phyloP scores from a whole-genome alignment of 306 rosid genomes.

The Quercus alba region DNA sequence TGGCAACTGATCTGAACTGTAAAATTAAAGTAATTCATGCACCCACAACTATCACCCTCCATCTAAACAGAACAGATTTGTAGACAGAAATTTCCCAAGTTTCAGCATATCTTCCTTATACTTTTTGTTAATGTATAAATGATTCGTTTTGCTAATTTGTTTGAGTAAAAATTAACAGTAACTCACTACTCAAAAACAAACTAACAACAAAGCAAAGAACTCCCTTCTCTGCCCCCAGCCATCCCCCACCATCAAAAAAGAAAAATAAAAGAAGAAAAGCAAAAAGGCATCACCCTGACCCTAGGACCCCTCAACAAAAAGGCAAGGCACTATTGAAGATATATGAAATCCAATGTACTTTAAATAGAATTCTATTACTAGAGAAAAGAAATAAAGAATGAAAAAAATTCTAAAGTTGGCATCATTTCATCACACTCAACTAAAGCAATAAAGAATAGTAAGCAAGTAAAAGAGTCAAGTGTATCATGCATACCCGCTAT shows the following conservation, averaged over 20 bases:
- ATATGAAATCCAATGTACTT: slow-evolving; percentile 46
- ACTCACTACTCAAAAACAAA: not conserved
- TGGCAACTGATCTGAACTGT: not conserved
- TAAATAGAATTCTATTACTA: slow-evolving; percentile 16
- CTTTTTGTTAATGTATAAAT: not conserved
- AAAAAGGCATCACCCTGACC: slow-evolving; percentile 21
- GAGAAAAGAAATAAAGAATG: slow-evolving; percentile 15
- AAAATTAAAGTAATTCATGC: not conserved
- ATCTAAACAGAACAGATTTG: not conserved
- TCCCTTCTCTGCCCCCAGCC: not conserved
- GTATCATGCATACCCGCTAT: slow-evolving; percentile 67
- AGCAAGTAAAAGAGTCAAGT: not conserved
- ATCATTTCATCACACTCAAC: slow-evolving; percentile 30
- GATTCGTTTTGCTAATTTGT: not conserved
- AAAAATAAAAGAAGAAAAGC: not conserved
- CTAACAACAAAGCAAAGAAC: slow-evolving; percentile 1
- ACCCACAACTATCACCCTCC: not conserved
- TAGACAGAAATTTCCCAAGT: not conserved
- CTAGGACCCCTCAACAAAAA: slow-evolving; percentile 33
- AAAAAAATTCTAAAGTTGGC: slow-evolving; percentile 28
- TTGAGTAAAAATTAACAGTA: not conserved
- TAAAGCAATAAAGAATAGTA: slow-evolving; percentile 12
- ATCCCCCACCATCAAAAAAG: not conserved
- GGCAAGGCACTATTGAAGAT: slow-evolving; percentile 40
- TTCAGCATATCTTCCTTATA: not conserved